A percentile compares a stretch with the other conserved stretches of the same genome.
Evolutionary conservation across 148 eudicot genomes (phyloP).

Genomic region (Vaccinium myrtillus): DNA sequence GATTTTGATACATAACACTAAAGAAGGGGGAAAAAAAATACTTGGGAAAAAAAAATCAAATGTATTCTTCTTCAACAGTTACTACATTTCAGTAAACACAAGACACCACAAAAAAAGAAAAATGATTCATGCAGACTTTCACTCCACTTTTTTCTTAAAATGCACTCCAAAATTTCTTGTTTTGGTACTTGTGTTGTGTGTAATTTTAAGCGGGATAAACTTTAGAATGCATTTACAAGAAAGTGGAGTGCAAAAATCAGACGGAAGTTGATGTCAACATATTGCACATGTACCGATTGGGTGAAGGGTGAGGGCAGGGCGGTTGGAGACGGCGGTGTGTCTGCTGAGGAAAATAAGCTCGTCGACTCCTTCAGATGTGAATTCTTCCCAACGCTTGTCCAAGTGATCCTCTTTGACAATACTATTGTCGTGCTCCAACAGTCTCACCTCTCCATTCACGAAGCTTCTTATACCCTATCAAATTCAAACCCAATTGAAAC

Average conservation of each 20-base stretch:
- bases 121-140: no score
- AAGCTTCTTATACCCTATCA: slow-evolving; percentile 47
- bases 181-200: no score
- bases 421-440: slow-evolving; percentile 50
- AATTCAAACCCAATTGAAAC: neutral
- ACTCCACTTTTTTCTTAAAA: no score
- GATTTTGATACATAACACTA: no score
- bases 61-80: neutral
- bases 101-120: neutral
- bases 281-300: slow-evolving; percentile 48
- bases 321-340: slow-evolving; percentile 59
- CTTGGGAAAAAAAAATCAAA: neutral
- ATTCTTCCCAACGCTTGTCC: slow-evolving; percentile 53
- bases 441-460: slow-evolving; percentile 39
- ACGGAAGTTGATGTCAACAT: no score
- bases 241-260: no score
- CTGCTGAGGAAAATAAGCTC: slow-evolving; percentile 56
- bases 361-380: slow-evolving; percentile 44
- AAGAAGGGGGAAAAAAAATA: no score
- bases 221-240: no score
- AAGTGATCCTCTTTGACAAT: slow-evolving; percentile 51
- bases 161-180: no score
- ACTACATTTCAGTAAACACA: neutral
- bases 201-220: no score
- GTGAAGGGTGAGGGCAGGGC: slow-evolving; percentile 67